Percentiles rank a stretch among this genome's conserved stretches.
These are phyloP conservation scores for Mycena capillaripes DNA, from an alignment of 768 basidiomycete genomes.

Conservation along the genomic window DNA sequence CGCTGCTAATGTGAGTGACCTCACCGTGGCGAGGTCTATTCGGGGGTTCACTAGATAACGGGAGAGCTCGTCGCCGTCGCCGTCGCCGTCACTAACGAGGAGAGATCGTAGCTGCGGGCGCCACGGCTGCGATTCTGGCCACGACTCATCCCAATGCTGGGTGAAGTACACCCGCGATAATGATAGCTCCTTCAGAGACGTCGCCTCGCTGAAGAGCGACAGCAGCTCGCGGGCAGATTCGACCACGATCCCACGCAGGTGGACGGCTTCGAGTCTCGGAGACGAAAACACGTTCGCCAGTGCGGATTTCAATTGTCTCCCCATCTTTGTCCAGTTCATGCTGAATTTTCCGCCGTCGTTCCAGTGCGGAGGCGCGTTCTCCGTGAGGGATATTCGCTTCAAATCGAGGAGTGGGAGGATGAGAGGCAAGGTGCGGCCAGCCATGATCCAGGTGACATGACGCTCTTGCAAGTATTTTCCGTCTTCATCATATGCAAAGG, in stretches of 20 bases:
- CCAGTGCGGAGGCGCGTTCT: neutral
- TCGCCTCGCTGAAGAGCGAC: constrained; percentile 18
- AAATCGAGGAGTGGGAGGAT: constrained; percentile 7
- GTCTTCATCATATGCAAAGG: neutral
- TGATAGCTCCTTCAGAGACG: constrained; percentile 7
- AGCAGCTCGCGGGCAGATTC: constrained; percentile 9
- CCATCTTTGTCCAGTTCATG: constrained; percentile 14
- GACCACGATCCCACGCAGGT: constrained; percentile 20
- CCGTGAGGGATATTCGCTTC: constrained; percentile 9
- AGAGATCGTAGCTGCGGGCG: neutral
- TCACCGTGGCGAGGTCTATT: neutral
- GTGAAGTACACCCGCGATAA: constrained; percentile 10
- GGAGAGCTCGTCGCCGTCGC: neutral
- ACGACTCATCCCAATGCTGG: neutral
- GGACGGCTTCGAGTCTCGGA: constrained; percentile 1
- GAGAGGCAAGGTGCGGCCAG: neutral
- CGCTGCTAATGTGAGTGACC: neutral
- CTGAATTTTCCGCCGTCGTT: neutral
- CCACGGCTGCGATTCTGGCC: constrained; percentile 2
- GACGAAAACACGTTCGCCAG: neutral
- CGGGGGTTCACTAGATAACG: neutral
- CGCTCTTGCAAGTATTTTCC: neutral
- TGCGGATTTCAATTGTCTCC: neutral
- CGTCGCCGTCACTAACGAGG: neutral
- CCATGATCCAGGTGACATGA: neutral